Evolutionary conservation across 2,329 filamentous ascomycete species (phyloP).

Genomic region (Pyricularia pennisetigena): DNA sequence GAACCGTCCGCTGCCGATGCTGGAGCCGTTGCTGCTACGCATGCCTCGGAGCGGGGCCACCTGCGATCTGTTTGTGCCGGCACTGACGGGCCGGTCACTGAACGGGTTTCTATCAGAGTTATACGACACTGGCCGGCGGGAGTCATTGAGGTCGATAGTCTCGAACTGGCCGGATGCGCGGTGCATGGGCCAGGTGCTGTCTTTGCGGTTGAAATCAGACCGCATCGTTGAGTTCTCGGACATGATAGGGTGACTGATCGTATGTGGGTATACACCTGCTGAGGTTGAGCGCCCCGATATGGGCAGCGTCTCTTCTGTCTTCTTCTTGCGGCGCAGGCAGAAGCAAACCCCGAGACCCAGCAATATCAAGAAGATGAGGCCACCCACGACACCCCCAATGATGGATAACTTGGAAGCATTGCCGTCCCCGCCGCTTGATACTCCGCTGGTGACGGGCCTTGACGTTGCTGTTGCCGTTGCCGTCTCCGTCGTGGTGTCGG

Average conservation of each 20-base stretch:
- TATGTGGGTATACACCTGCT: slow-evolving; percentile 25
- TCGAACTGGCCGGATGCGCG: not conserved
- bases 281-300: slow-evolving; percentile 9
- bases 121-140: slow-evolving; percentile 16
- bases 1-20: slow-evolving; percentile 11
- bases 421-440: slow-evolving; percentile 7
- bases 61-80: slow-evolving; percentile 5
- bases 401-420: slow-evolving; percentile 29
- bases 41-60: slow-evolving; percentile 25
- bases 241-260: slow-evolving; percentile 50
- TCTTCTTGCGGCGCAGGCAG: slow-evolving; percentile 21
- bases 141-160: slow-evolving; percentile 13
- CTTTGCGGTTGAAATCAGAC: slow-evolving; percentile 42
- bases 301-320: slow-evolving; percentile 18
- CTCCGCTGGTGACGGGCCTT: slow-evolving; percentile 9
- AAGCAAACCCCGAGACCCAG: slow-evolving; percentile 28
- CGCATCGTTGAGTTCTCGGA: slow-evolving; percentile 30
- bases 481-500: slow-evolving; percentile 12
- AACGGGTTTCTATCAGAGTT: slow-evolving; percentile 8
- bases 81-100: slow-evolving; percentile 6
- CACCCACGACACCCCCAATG: slow-evolving; percentile 36
- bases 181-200: slow-evolving; percentile 7
- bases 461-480: slow-evolving; percentile 14
- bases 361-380: slow-evolving; percentile 28
- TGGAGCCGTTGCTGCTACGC: slow-evolving; percentile 17